A percentile compares a stretch with the other conserved stretches of the same genome.
phyloP scores from a whole-genome alignment of 2,329 filamentous ascomycete genomes.

The Phialophora verrucosa region DNA sequence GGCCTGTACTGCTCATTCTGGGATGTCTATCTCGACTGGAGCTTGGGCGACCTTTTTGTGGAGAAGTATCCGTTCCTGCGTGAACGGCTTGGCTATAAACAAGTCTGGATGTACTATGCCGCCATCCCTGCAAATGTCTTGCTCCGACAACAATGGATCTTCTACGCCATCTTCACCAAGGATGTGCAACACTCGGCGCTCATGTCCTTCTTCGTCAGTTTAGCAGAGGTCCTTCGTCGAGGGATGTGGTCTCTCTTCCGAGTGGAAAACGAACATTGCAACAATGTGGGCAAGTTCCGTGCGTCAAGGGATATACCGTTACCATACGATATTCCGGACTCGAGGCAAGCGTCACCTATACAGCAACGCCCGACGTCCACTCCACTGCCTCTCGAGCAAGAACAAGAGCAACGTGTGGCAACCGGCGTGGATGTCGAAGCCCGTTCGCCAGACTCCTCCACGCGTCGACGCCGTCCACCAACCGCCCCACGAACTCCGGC shows the following conservation, averaged over 20 bases:
- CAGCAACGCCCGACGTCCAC: conserved; percentile 13
- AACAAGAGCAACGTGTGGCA: conserved; percentile 21
- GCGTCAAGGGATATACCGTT: conserved; percentile 86
- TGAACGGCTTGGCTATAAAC: conserved; percentile 78
- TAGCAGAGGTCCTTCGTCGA: conserved; percentile 81
- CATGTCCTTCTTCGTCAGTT: conserved; percentile 76
- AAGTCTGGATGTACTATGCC: conserved; percentile 80
- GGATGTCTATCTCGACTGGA: conserved; percentile 98
- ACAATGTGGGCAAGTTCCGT: conserved; percentile 87
- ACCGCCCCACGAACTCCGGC: conserved; percentile 40
- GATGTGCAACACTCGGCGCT: conserved; percentile 82
- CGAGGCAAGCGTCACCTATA: conserved; percentile 26
- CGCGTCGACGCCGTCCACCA: conserved; percentile 39
- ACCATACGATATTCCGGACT: conserved; percentile 63
- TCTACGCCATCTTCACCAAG: conserved; percentile 83
- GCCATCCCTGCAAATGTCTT: conserved; percentile 85
- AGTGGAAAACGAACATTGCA: conserved; percentile 97
- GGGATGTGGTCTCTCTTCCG: conserved; percentile 92
- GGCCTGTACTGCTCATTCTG: conserved; percentile 83
- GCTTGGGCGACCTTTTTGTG: conserved; percentile 77
- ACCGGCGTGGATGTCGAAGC: conserved; percentile 39
- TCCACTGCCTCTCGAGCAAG: conserved; percentile 17
- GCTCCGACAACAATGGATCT: conserved; percentile 91
- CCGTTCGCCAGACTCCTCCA: conserved; percentile 17
- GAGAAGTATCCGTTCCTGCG: conserved; percentile 69